These are phyloP conservation scores for Xylaria grammica DNA, from an alignment of 495 filamentous ascomycete species.

Conservation along the genomic window DNA sequence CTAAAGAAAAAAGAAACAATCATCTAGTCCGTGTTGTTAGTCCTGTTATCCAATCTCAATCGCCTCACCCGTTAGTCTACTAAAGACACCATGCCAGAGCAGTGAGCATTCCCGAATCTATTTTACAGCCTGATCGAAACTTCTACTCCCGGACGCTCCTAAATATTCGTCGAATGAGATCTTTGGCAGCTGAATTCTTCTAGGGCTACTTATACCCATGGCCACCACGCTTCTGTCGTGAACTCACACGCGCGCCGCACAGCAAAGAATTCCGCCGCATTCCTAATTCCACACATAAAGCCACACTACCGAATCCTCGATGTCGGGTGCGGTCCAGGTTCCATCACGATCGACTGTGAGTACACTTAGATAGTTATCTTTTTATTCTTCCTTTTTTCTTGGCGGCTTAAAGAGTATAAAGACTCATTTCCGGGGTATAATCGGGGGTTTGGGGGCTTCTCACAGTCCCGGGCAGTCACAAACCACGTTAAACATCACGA, in stretches of 20 bases:
- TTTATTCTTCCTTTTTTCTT: background rate
- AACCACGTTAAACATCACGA: background rate
- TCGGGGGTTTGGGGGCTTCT: background rate
- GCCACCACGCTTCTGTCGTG: slow-evolving; percentile 56
- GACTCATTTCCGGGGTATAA: background rate
- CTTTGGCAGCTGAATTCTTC: background rate
- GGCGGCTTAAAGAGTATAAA: background rate
- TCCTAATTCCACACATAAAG: slow-evolving; percentile 55
- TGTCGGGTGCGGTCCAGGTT: slow-evolving; percentile 62
- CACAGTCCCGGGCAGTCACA: background rate
- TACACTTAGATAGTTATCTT: background rate
- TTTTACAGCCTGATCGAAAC: background rate
- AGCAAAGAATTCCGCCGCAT: slow-evolving; percentile 55
- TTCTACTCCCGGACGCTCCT: background rate
- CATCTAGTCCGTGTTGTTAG: background rate
- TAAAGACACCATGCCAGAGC: slow-evolving; percentile 14
- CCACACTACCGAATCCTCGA: slow-evolving; percentile 60
- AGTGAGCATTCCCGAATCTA: background rate
- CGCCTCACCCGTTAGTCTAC: background rate
- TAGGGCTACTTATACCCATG: slow-evolving; percentile 53
- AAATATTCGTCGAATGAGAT: background rate
- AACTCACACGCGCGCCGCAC: slow-evolving; percentile 59
- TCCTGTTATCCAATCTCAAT: background rate
- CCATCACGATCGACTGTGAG: slow-evolving; percentile 57
- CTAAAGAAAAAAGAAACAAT: no score